Evolutionary conservation across 176 grass and related monocot genomes (phyloP).

Genomic region (Rhynchospora breviuscula): DNA sequence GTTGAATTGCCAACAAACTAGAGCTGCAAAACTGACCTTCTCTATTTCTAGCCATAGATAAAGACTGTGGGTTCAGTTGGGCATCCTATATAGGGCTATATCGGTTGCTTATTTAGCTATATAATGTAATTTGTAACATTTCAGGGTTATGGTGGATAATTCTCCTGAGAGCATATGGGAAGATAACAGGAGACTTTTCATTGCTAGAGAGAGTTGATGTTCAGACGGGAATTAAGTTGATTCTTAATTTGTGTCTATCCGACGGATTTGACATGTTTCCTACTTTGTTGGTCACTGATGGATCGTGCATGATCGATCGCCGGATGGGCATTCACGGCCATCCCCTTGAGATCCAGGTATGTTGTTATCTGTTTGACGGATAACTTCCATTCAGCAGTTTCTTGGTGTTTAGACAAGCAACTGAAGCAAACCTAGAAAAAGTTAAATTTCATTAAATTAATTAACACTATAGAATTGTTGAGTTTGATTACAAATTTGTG

Average conservation of each 20-base stretch:
- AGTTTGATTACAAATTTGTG: not conserved
- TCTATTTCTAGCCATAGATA: not conserved
- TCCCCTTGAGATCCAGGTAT: slow-evolving; percentile 53
- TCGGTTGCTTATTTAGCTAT: not conserved
- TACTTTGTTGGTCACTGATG: slow-evolving; percentile 43
- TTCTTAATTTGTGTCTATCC: slow-evolving; percentile 41
- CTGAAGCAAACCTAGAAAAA: not conserved
- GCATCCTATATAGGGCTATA: not conserved
- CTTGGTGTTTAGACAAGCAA: not conserved
- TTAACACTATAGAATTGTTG: not conserved
- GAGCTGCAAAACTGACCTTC: not conserved
- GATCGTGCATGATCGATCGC: slow-evolving; percentile 51
- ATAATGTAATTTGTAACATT: slow-evolving; percentile 2
- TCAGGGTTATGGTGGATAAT: slow-evolving; percentile 51
- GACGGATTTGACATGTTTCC: slow-evolving; percentile 53
- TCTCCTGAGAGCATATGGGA: slow-evolving; percentile 47
- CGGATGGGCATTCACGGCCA: slow-evolving; percentile 48
- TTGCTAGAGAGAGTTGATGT: slow-evolving; percentile 46
- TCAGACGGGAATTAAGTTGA: slow-evolving; percentile 38
- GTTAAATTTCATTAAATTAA: not conserved
- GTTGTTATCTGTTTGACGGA: not conserved
- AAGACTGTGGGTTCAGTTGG: not conserved
- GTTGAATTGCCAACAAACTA: not conserved
- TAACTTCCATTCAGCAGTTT: not conserved
- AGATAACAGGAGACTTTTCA: slow-evolving; percentile 46